Evolutionary conservation across 2,329 filamentous ascomycete genomes (phyloP).

Genomic region (Stemphylium beticola): DNA sequence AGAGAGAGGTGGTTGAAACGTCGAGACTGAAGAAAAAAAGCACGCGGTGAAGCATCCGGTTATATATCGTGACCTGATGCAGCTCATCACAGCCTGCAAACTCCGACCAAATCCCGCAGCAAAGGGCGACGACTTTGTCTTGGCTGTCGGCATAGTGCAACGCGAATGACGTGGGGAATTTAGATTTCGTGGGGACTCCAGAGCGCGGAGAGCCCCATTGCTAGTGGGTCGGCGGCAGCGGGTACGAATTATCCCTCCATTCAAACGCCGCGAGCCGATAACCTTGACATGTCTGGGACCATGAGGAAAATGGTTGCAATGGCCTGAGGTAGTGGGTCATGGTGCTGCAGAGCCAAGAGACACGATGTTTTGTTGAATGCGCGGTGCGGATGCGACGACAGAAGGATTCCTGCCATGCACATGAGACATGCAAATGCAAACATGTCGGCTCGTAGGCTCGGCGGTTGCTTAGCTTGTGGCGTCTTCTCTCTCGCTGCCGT

Average conservation of each 20-base stretch:
- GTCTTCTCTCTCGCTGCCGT: not conserved
- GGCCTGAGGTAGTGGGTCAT: not conserved
- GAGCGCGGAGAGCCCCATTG: constrained; percentile 4
- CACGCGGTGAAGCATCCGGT: not conserved
- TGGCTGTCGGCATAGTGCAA: constrained; percentile 12
- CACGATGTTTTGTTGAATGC: not conserved
- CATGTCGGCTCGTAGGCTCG: too few species aligned
- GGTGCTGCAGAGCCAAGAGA: too few species aligned
- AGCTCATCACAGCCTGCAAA: not conserved
- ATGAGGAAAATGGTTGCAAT: not conserved
- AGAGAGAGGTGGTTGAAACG: too few species aligned
- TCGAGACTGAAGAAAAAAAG: not conserved
- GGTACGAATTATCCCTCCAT: constrained; percentile 28
- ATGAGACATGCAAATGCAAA: too few species aligned
- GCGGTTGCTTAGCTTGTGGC: not conserved
- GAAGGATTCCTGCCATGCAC: not conserved
- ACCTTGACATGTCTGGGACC: not conserved
- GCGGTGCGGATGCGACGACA: not conserved
- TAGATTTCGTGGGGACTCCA: constrained; percentile 22
- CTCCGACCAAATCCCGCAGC: constrained; percentile 11
- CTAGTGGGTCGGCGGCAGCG: constrained; percentile 18
- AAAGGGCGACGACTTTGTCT: not conserved
- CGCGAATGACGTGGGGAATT: constrained; percentile 22
- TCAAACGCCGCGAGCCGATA: constrained; percentile 21
- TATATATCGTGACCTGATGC: constrained; percentile 5